Evolutionary conservation across 441 rosid genomes (phyloP).

Genomic region (Croton laevigatus): DNA sequence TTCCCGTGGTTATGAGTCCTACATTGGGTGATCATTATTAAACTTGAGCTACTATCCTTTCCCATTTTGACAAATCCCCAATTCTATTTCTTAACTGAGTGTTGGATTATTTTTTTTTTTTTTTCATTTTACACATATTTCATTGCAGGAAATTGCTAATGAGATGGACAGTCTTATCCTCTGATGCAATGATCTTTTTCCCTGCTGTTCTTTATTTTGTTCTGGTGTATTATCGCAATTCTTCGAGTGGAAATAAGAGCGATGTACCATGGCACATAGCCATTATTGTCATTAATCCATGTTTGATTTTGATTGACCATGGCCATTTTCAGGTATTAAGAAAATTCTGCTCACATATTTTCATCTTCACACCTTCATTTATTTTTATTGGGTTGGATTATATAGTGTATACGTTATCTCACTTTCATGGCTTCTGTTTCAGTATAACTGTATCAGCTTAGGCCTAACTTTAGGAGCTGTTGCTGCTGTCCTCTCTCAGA

Average conservation of each 20-base stretch:
- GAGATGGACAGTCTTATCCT: slow-evolving; percentile 86
- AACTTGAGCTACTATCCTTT: neutral
- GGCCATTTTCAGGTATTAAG: slow-evolving; percentile 89
- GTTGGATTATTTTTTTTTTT: neutral
- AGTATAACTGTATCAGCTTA: slow-evolving; percentile 93
- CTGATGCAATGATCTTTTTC: slow-evolving; percentile 73
- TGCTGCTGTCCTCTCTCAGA: slow-evolving; percentile 69
- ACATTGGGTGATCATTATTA: slow-evolving; percentile 51
- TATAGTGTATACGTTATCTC: slow-evolving; percentile 11
- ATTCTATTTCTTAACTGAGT: slow-evolving; percentile 14
- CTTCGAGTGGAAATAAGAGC: slow-evolving; percentile 23
- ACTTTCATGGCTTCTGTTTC: slow-evolving; percentile 30
- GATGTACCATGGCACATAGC: slow-evolving; percentile 70
- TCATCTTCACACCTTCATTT: neutral
- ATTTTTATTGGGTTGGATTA: slow-evolving; percentile 4
- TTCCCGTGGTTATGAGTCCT: slow-evolving; percentile 74
- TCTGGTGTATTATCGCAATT: slow-evolving; percentile 39
- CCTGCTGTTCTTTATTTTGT: slow-evolving; percentile 69
- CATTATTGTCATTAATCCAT: slow-evolving; percentile 67
- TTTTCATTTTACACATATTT: neutral
- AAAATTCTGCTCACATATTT: slow-evolving; percentile 19
- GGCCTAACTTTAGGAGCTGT: slow-evolving; percentile 73
- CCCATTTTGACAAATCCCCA: neutral
- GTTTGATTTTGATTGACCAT: slow-evolving; percentile 77
- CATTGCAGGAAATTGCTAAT: slow-evolving; percentile 68